Percentiles rank a stretch among this genome's conserved stretches.
phyloP scores from a whole-genome alignment of 768 basidiomycete species.

The Leucocoprinus leucothites region DNA sequence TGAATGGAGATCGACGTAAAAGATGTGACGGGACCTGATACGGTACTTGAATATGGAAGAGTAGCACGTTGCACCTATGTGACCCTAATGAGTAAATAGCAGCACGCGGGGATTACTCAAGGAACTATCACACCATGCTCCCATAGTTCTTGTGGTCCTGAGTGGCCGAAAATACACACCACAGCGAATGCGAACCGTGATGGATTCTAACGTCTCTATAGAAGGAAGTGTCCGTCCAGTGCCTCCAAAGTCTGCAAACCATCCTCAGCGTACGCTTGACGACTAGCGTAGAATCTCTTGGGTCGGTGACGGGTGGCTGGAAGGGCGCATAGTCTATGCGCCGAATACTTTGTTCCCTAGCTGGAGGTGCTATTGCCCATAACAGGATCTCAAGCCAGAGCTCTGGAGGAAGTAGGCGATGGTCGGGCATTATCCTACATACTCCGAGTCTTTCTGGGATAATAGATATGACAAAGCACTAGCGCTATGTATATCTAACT shows the following conservation, averaged over 20 bases:
- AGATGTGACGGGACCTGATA: conserved; percentile 28
- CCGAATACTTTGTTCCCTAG: conserved; percentile 21
- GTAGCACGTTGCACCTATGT: conserved; percentile 51
- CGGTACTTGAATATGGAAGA: conserved; percentile 55
- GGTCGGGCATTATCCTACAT: conserved; percentile 14
- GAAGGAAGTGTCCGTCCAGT: conserved; percentile 40
- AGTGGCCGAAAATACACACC: conserved; percentile 25
- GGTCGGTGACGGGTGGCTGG: conserved; percentile 29
- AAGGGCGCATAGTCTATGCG: conserved; percentile 44
- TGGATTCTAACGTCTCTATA: conserved; percentile 53
- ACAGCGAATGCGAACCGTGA: conserved; percentile 26
- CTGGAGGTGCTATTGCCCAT: conserved; percentile 30
- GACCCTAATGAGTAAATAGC: conserved; percentile 8
- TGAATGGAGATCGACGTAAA: conserved; percentile 35
- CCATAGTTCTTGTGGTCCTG: conserved; percentile 24
- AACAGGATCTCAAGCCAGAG: conserved; percentile 52
- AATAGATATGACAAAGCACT: too few species aligned
- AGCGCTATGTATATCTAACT: too few species aligned
- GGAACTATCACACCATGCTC: conserved; percentile 24
- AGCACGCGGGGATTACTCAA: conserved; percentile 2
- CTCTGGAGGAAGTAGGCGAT: conserved; percentile 43
- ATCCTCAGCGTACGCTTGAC: conserved; percentile 41
- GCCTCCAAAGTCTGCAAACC: conserved; percentile 59
- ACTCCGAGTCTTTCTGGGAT: too few species aligned
- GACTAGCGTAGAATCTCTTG: conserved; percentile 24